Base-by-base conservation (phyloP, 441 rosid genomes). In the Cnidoscolus chayamansa region DNA sequence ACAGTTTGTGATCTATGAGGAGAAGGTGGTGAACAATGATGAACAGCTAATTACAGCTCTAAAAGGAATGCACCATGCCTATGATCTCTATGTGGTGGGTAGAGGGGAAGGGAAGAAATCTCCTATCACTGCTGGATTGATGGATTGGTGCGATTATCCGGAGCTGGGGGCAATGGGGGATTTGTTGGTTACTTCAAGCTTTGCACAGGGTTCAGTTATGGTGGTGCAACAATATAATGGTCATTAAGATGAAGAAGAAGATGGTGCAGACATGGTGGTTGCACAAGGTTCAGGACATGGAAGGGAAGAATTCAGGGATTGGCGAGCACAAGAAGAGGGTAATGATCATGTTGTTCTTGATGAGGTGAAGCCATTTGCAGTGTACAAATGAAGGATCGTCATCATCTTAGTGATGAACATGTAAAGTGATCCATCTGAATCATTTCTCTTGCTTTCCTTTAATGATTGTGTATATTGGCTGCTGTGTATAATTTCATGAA, bases 91-190 rank as follows among this genome's bases (percentile, higher is more conserved):
- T 60, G 35, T 85, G 3, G 82, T 85, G 1, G 86, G 86, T 1
- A 84, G 73, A 73, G 72, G 84, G 4, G 78, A 68, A 48, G 81
- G 77, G n/a, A 54, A 62, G 7, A 43, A 63, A 11, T 72, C 85
- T 3, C 73, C 84, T 2, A 63, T 80, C 37, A 83, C 83, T 4
- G 69, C 72, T 2, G 83, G 72, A 20, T 48, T 83, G 45, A 43
- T 81, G 2, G 85, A 81, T 7, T 83, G 85, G 83, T 78, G 83
- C 61, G 84, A 80, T 55, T 83, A 63, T 63, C 80, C 79, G 0
- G 88, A 85, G 57, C 79, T 83, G 2, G 85, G 89, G 0, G 75
- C 81, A 0, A 30, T 80, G 16, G 86, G 85, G 10, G 83, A 83
- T 72, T 11, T 79, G 40, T 51, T 83, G 32, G 80, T 71, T 0